phyloP scores from a whole-genome alignment of 768 basidiomycete genomes.

The Calocybe gangraenosa region DNA sequence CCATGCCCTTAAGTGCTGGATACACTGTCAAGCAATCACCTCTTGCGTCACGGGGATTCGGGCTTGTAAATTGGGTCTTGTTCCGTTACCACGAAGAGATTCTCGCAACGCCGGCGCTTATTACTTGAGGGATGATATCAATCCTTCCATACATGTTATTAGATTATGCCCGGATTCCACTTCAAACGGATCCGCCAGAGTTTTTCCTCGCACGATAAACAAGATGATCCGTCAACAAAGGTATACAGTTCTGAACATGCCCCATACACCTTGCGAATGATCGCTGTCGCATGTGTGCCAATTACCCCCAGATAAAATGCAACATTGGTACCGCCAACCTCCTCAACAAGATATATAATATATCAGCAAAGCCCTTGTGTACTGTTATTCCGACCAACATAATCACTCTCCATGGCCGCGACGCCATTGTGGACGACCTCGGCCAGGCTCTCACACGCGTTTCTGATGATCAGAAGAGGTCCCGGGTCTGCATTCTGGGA shows the following conservation, averaged over 20 bases:
- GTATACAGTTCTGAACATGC: too few relatives aligned
- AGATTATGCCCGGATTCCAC: neutral
- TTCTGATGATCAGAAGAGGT: neutral
- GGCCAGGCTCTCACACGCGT: constrained; percentile 4
- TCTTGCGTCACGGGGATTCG: constrained; percentile 64
- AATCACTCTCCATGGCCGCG: constrained; percentile 18
- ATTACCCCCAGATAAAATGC: constrained; percentile 1
- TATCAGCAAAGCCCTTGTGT: too few relatives aligned
- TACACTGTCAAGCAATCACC: constrained; percentile 53
- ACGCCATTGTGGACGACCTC: constrained; percentile 15
- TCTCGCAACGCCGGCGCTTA: too few relatives aligned
- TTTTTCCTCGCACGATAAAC: neutral
- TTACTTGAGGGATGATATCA: too few relatives aligned
- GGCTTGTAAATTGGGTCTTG: constrained; percentile 53
- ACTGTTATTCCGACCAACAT: constrained; percentile 16
- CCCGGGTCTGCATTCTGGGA: constrained; percentile 21
- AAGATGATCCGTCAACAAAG: neutral
- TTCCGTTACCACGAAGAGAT: too few relatives aligned
- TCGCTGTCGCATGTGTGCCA: neutral
- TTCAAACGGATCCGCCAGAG: neutral
- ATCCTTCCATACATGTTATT: neutral
- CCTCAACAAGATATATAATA: neutral
- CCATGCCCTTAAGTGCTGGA: constrained; percentile 63
- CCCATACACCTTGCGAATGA: constrained; percentile 31
- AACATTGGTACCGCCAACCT: neutral